phyloP scores from a whole-genome alignment of 495 filamentous ascomycete species.

The Penicillium verhagenii region DNA sequence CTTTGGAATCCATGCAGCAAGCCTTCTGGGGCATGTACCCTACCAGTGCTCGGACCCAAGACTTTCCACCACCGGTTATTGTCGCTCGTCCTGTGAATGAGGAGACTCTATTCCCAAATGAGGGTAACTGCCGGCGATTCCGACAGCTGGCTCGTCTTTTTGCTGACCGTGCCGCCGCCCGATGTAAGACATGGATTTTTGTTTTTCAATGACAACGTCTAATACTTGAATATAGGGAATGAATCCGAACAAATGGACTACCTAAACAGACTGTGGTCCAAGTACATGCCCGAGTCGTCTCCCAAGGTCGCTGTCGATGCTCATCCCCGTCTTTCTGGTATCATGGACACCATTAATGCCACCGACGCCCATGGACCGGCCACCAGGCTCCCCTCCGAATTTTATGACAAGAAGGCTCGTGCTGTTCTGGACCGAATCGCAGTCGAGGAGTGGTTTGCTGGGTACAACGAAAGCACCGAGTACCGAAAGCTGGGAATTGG shows the following conservation, averaged over 20 bases:
- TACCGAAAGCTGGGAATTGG: slow-evolving; percentile 88
- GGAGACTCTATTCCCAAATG: slow-evolving; percentile 93
- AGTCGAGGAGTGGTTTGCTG: slow-evolving; percentile 91
- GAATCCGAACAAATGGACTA: slow-evolving; percentile 78
- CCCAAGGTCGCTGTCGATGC: slow-evolving; percentile 76
- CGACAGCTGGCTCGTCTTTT: slow-evolving; percentile 76
- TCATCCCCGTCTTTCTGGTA: slow-evolving; percentile 78
- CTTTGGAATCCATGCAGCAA: slow-evolving; percentile 86
- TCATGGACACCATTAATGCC: slow-evolving; percentile 92
- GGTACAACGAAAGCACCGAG: slow-evolving; percentile 78
- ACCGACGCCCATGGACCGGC: slow-evolving; percentile 80
- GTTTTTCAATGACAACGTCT: background rate
- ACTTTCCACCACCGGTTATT: slow-evolving; percentile 71
- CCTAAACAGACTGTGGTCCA: slow-evolving; percentile 69
- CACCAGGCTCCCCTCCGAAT: slow-evolving; percentile 75
- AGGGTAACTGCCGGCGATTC: slow-evolving; percentile 79
- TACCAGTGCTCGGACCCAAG: slow-evolving; percentile 56
- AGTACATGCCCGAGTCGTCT: slow-evolving; percentile 76
- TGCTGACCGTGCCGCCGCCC: slow-evolving; percentile 72
- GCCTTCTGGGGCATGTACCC: slow-evolving; percentile 90
- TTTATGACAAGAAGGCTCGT: slow-evolving; percentile 75
- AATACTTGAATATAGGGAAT: slow-evolving; percentile 56
- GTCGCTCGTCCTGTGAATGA: slow-evolving; percentile 69
- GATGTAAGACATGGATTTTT: slow-evolving; percentile 47
- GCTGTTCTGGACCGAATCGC: slow-evolving; percentile 73